phyloP scores from a whole-genome alignment of 2,329 filamentous ascomycete species.

The Colletotrichum sp. region DNA sequence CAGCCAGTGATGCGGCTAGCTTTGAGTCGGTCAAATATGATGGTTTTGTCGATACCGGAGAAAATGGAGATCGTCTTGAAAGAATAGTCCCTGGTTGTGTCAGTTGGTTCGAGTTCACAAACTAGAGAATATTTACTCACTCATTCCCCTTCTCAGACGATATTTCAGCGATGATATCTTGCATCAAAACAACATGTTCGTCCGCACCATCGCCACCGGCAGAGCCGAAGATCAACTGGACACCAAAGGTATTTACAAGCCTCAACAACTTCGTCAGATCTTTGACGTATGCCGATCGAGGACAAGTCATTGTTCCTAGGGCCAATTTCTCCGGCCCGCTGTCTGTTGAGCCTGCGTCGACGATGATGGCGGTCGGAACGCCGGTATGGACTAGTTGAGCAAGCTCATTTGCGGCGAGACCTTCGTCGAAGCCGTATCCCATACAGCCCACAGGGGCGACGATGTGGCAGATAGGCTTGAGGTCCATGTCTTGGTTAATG shows the following conservation, averaged over 20 bases:
- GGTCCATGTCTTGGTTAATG: background rate
- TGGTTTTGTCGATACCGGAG: background rate
- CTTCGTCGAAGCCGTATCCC: background rate
- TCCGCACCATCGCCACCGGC: background rate
- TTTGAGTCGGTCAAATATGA: background rate
- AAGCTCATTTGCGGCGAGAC: background rate
- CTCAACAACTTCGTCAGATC: background rate
- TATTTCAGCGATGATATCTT: background rate
- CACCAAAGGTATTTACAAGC: background rate
- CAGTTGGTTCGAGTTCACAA: background rate
- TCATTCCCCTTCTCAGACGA: background rate
- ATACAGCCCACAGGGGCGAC: background rate
- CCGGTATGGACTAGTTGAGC: background rate
- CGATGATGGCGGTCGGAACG: background rate
- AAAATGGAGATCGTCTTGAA: background rate
- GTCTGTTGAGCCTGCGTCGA: background rate
- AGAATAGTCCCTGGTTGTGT: background rate
- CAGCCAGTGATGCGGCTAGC: fast-evolving
- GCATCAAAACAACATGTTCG: background rate
- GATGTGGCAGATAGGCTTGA: background rate
- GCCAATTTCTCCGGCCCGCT: background rate
- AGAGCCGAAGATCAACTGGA: background rate
- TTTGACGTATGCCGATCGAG: background rate
- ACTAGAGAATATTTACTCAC: background rate
- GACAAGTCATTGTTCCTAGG: background rate